Evolutionary conservation across 306 rosid species (phyloP).

Genomic region (Cucurbita maxima): DNA sequence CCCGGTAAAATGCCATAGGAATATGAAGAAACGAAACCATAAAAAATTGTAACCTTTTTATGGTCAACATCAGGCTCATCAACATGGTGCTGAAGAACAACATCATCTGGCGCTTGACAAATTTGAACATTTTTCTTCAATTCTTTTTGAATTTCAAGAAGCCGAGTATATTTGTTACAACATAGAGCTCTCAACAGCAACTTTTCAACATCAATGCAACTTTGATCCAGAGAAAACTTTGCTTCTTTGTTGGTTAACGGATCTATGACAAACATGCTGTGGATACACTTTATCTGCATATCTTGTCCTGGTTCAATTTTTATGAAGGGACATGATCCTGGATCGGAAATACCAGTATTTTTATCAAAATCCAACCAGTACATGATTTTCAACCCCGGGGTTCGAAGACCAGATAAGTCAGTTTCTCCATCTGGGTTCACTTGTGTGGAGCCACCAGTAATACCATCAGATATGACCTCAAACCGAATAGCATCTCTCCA

Average conservation of each 20-base stretch:
- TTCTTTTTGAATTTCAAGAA: conserved; percentile 86
- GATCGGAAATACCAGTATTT: conserved; percentile 38
- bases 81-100: conserved; percentile 46
- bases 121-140: conserved; percentile 61
- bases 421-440: conserved; percentile 70
- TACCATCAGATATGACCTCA: conserved; percentile 72
- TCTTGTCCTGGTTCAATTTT: conserved; percentile 87
- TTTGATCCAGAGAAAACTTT: conserved; percentile 65
- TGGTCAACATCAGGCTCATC: conserved; percentile 44
- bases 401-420: conserved; percentile 63
- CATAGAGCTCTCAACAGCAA: conserved; percentile 77
- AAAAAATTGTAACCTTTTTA: conserved; percentile 33
- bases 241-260: conserved; percentile 82
- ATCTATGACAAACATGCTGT: conserved; percentile 80
- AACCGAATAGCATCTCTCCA: conserved; percentile 95
- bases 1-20: neutral
- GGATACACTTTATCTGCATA: conserved; percentile 72
- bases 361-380: conserved; percentile 95
- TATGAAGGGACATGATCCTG: conserved; percentile 58
- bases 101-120: conserved; percentile 50
- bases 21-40: neutral
- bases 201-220: conserved; percentile 87
- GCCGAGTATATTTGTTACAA: conserved; percentile 81
- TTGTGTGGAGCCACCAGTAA: conserved; percentile 39
- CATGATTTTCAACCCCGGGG: conserved; percentile 73